A percentile compares a stretch with the other conserved stretches of the same genome.
These are phyloP conservation scores for Serendipita indica DNA, from an alignment of 768 basidiomycete genomes.

Conservation along the genomic window DNA sequence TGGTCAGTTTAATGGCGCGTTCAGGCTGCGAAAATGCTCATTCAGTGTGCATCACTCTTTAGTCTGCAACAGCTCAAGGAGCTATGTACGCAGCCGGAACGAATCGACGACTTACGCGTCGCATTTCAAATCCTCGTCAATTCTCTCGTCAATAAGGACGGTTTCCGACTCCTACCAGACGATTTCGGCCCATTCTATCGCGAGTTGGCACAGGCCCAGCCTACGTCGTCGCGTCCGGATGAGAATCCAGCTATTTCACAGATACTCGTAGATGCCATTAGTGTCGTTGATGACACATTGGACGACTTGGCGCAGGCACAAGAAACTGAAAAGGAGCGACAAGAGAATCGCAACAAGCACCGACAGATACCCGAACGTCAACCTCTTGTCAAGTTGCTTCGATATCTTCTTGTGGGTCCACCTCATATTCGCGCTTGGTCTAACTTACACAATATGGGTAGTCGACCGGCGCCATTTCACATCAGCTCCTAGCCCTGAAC, in stretches of 20 bases:
- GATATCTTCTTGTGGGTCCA: not conserved
- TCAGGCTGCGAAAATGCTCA: not conserved
- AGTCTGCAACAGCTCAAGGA: not conserved
- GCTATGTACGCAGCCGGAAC: not conserved
- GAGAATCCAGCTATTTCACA: not conserved
- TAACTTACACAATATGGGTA: not conserved
- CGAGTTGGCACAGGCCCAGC: not conserved
- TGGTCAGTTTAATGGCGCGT: slow-evolving; percentile 1
- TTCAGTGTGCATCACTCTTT: not conserved
- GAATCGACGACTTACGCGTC: not conserved
- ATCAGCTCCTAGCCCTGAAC: not conserved
- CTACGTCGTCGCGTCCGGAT: not conserved
- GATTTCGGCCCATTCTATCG: not conserved
- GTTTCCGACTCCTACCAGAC: not conserved
- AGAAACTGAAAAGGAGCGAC: not conserved
- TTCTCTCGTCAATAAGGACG: not conserved
- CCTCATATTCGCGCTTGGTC: not conserved
- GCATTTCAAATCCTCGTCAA: not conserved
- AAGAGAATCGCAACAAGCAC: not conserved
- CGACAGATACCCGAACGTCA: not conserved
- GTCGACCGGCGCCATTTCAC: not conserved
- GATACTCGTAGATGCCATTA: not conserved
- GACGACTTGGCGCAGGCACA: not conserved
- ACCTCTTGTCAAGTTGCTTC: not conserved
- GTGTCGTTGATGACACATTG: not conserved